Conservation (phyloP, 331 rosid species). For the Arachis monticola region DNA sequence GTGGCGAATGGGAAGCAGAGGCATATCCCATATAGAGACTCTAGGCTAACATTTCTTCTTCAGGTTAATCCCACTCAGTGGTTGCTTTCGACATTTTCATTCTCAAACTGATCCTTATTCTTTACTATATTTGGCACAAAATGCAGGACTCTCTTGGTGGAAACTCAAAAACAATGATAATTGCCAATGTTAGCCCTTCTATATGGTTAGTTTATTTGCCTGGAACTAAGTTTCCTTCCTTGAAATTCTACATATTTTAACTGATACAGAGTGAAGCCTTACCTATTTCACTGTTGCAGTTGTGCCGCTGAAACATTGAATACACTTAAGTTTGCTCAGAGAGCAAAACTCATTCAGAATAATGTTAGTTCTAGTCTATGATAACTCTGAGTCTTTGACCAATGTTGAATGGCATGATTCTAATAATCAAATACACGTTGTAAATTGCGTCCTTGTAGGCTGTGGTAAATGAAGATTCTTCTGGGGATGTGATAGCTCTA, state of each 20-base stretch:
- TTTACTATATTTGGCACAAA: constrained; percentile 36
- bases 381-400: constrained; percentile 31
- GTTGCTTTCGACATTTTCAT: constrained; percentile 36
- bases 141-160: constrained; percentile 98
- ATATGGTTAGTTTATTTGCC: constrained; percentile 65
- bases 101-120: constrained; percentile 22
- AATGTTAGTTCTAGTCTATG: constrained; percentile 63
- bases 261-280: constrained; percentile 14
- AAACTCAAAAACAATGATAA: constrained; percentile 97
- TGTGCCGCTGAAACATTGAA: constrained; percentile 88
- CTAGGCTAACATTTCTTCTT: constrained; percentile 93
- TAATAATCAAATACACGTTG: constrained; percentile 19
- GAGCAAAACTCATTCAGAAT: constrained; percentile 94
- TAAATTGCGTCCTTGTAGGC: constrained; percentile 58
- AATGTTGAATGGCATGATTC: constrained; percentile 32
- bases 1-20: constrained; percentile 92
- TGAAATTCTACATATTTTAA: neutral
- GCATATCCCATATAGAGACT: constrained; percentile 94
- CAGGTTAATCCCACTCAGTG: constrained; percentile 63
- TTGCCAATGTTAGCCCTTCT: constrained; percentile 99
- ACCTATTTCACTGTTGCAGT: constrained; percentile 51
- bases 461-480: constrained; percentile 93
- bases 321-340: constrained; percentile 97
- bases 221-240: constrained; percentile 33
- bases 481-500: constrained; percentile 82